Base-by-base conservation (phyloP, 768 basidiomycete species). In the Gelatoporia subvermispora region DNA sequence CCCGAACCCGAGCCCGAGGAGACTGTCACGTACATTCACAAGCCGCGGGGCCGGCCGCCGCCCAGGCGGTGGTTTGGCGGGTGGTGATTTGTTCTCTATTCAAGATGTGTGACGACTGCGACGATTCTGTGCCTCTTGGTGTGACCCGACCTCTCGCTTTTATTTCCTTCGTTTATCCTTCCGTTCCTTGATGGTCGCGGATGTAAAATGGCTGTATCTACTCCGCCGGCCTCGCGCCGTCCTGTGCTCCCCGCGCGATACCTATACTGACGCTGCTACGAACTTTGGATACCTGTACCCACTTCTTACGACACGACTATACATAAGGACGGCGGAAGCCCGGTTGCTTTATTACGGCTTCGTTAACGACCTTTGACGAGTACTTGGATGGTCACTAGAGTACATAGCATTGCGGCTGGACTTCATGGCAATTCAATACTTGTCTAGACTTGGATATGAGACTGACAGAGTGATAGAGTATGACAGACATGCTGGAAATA, bases 1-100 rank as follows among this genome's bases (percentile, higher is more conserved):
- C 35, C 42, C 8, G 74, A 73, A 38, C 43, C 69, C 8, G 67
- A 72, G 36, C 76, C 77, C 40, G 74, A 66, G 43, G 72, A 73
- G 51, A 53, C 51, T 31, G 47, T 53, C 22, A 50, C 52, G 11
- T 45, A 54, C 38, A 52, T 55, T 47, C 53, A 45, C 37, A 49
- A 48, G 36, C 43, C 51, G 31, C 55, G 51, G 17, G 47, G 47
- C 10, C 44, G 55, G 41, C 55, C 58, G 31, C 57, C 42, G 24
- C 63, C 58, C 35, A 55, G 59, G 49, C 41, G 53, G 42, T 63
- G 63, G 63, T 61, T 49, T 41, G 61, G 60, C 23, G 55, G 50
- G 47, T 62, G 61, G 60, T 65, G 45, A 62, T 52, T 40, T 51
- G 35, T 15, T 44, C 23, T 13, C 9, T 17, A 21, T 37, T 31